A percentile compares a stretch with the other conserved stretches of the same genome.
Conservation (phyloP, 2,329 filamentous ascomycete species). For the Colletotrichum musae region DNA sequence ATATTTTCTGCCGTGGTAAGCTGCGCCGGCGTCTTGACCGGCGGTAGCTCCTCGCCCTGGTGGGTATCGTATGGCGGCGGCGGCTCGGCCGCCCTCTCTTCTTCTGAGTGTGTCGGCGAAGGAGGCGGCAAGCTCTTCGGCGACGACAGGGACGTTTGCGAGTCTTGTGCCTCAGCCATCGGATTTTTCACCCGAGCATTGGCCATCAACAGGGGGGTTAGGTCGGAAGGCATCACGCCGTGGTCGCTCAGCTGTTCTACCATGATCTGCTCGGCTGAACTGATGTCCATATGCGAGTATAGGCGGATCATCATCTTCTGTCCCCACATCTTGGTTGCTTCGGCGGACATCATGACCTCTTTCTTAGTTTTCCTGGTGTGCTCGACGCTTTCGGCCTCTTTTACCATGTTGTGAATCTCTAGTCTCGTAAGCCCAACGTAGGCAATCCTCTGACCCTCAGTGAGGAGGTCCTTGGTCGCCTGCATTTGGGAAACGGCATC, state of each 20-base stretch:
- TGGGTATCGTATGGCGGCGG: slow-evolving; percentile 75
- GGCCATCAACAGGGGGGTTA: slow-evolving; percentile 89
- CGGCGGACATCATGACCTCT: slow-evolving; percentile 76
- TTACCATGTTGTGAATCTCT: slow-evolving; percentile 83
- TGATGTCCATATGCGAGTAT: slow-evolving; percentile 98
- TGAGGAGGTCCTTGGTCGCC: slow-evolving; percentile 94
- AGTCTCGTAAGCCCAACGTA: slow-evolving; percentile 93
- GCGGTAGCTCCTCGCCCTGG: slow-evolving; percentile 79
- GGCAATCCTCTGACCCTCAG: slow-evolving; percentile 94
- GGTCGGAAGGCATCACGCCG: slow-evolving; percentile 86
- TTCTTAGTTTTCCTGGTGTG: slow-evolving; percentile 79
- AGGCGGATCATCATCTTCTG: slow-evolving; percentile 98
- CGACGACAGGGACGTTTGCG: slow-evolving; percentile 26
- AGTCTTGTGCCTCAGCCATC: slow-evolving; percentile 75
- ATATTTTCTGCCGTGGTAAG: slow-evolving; percentile 86
- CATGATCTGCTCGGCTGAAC: slow-evolving; percentile 93
- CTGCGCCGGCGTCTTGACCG: slow-evolving; percentile 86
- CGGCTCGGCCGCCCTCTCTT: slow-evolving; percentile 64
- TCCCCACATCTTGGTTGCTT: slow-evolving; percentile 93
- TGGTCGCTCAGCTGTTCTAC: slow-evolving; percentile 97
- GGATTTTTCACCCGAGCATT: slow-evolving; percentile 96
- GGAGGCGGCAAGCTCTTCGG: slow-evolving; percentile 39
- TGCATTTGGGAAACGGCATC: slow-evolving; percentile 93
- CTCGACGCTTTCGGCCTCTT: slow-evolving; percentile 75
- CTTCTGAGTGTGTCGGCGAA: slow-evolving; percentile 47